Conservation (phyloP, 768 basidiomycete species). For the Russula griseocarnosa region DNA sequence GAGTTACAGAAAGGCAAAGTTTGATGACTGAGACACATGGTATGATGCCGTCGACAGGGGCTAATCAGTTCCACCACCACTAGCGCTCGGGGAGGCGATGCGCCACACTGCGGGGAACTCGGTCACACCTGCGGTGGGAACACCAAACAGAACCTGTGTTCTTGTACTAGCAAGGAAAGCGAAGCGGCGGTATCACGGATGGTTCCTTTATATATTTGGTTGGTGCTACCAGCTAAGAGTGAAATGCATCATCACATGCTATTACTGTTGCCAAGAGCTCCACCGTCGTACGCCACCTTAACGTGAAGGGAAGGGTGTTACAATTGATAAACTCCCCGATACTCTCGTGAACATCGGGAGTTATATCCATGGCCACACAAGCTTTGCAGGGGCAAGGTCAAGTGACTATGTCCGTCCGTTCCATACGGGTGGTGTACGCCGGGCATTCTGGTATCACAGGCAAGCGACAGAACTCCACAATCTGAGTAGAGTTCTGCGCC, state of each 20-base stretch:
- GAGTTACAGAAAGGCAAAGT: background rate
- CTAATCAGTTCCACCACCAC: background rate
- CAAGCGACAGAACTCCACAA: too few relatives aligned
- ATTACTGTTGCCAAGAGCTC: background rate
- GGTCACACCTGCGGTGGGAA: background rate
- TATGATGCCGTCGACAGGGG: slow-evolving; percentile 13
- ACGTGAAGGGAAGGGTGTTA: background rate
- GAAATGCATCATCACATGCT: slow-evolving; percentile 15
- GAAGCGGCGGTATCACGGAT: background rate
- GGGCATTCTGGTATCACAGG: background rate
- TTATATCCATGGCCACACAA: background rate
- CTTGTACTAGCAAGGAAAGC: background rate
- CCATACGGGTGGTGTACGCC: background rate
- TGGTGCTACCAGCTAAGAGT: background rate
- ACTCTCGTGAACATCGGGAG: background rate
- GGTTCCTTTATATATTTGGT: background rate
- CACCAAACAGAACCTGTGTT: background rate
- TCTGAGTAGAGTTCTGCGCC: background rate
- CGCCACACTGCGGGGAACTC: background rate
- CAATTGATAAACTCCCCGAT: background rate
- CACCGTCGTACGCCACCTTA: background rate
- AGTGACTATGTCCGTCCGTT: background rate
- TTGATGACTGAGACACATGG: slow-evolving; percentile 12
- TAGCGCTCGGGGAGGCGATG: background rate
- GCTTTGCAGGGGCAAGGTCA: background rate